Percentiles rank a stretch among this genome's conserved stretches.
phyloP scores from a whole-genome alignment of 108 stramenopile genomes.

The Pinguiococcus pyrenoidosus region DNA sequence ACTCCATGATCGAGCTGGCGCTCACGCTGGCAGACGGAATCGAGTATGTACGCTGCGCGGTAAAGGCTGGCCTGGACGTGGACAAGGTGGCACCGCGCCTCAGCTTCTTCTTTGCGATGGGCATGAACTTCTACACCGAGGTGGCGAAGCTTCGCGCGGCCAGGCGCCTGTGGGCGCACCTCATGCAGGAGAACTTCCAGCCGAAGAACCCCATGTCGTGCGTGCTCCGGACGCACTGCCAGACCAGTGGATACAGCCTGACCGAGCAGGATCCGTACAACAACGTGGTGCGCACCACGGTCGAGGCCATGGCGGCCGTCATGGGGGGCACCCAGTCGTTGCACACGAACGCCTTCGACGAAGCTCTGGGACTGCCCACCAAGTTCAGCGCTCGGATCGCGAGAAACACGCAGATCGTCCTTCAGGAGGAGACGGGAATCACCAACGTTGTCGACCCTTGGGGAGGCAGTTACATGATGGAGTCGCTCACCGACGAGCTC shows the following conservation, averaged over 20 bases:
- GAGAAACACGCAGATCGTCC: constrained; percentile 85
- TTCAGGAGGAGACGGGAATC: constrained; percentile 91
- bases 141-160: constrained; percentile 79
- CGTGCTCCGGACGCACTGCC: constrained; percentile 85
- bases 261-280: constrained; percentile 95
- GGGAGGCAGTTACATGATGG: constrained; percentile 96
- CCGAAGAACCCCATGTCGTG: constrained; percentile 79
- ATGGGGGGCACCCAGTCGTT: constrained; percentile 94
- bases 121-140: constrained; percentile 89
- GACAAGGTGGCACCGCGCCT: constrained; percentile 86
- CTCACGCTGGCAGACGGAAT: constrained; percentile 91
- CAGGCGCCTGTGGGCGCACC: constrained; percentile 72
- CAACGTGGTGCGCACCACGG: constrained; percentile 88
- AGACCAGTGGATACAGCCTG: constrained; percentile 42
- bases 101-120: constrained; percentile 95
- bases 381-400: constrained; percentile 88
- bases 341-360: constrained; percentile 96
- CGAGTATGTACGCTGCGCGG: constrained; percentile 77
- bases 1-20: constrained; percentile 81
- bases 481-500: constrained; percentile 81
- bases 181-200: constrained; percentile 66
- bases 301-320: constrained; percentile 94
- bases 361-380: constrained; percentile 92
- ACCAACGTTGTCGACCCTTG: constrained; percentile 75
- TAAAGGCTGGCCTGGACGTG: constrained; percentile 66